Conservation (phyloP, 1,284 basidiomycete genomes). For the Ceratobasidium sp. region DNA sequence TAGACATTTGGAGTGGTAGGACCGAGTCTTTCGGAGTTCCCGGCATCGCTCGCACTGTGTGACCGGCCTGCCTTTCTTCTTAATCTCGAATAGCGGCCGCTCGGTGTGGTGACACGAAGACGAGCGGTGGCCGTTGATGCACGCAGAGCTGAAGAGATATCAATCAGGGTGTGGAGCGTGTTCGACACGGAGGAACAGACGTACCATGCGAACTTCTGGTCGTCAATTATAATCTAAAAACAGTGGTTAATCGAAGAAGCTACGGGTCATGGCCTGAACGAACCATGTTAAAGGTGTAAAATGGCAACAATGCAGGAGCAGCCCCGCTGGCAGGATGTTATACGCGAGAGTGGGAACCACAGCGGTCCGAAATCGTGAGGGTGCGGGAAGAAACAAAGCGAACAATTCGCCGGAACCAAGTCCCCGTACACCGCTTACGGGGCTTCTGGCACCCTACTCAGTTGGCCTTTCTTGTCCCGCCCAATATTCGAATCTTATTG, state of each 20-base stretch:
- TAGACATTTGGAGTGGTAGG: slow-evolving; percentile 45
- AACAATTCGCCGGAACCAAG: slow-evolving; percentile 21
- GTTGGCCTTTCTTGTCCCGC: neutral
- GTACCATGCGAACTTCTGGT: slow-evolving; percentile 46
- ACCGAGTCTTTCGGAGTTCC: slow-evolving; percentile 44
- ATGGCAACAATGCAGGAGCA: neutral
- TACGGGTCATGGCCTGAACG: neutral
- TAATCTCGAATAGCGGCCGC: slow-evolving; percentile 46
- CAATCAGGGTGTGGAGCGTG: slow-evolving; percentile 11
- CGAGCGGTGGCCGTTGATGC: slow-evolving; percentile 47
- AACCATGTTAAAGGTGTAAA: slow-evolving; percentile 25
- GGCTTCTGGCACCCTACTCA: neutral
- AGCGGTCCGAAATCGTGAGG: slow-evolving; percentile 17
- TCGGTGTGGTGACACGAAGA: slow-evolving; percentile 46
- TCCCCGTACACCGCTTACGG: slow-evolving; percentile 8
- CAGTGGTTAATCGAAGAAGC: neutral
- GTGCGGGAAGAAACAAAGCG: slow-evolving; percentile 22
- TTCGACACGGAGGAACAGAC: neutral
- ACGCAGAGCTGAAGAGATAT: slow-evolving; percentile 43
- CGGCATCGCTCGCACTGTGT: slow-evolving; percentile 46
- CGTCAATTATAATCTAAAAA: slow-evolving; percentile 44
- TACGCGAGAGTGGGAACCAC: slow-evolving; percentile 22
- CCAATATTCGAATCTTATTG: neutral
- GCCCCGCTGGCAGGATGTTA: slow-evolving; percentile 16
- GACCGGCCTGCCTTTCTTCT: slow-evolving; percentile 46